Conservation (phyloP, 1,284 basidiomycete species). For the Pulveroboletus sp. region DNA sequence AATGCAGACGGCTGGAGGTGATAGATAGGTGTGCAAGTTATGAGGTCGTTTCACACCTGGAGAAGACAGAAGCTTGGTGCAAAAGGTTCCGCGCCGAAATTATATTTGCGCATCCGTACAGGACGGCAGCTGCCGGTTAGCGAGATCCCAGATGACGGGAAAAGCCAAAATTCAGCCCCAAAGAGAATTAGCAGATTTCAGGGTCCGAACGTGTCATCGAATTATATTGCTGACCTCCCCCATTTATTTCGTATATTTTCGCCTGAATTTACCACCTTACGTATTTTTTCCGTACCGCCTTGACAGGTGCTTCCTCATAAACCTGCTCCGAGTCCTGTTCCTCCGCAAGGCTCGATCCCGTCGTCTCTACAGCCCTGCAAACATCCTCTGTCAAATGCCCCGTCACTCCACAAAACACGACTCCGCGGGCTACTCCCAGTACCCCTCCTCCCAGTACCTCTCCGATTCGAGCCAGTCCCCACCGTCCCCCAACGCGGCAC, state of each 20-base stretch:
- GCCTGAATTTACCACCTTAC: conserved; percentile 24
- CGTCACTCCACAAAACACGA: conserved; percentile 36
- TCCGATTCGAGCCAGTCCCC: conserved; percentile 32
- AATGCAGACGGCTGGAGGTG: conserved; percentile 12
- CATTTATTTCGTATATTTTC: conserved; percentile 35
- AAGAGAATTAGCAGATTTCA: conserved; percentile 33
- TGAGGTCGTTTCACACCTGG: conserved; percentile 27
- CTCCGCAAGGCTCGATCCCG: conserved; percentile 32
- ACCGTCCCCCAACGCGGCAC: conserved; percentile 15
- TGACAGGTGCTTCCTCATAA: conserved; percentile 38
- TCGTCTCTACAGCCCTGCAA: conserved; percentile 34
- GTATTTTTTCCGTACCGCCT: conserved; percentile 41
- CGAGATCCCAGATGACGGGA: conserved; percentile 34
- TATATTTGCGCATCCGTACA: conserved; percentile 31
- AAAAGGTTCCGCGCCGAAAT: conserved; percentile 40
- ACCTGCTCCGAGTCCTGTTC: conserved; percentile 28
- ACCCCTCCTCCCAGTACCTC: conserved; percentile 22
- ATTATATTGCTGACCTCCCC: conserved; percentile 30
- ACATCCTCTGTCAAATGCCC: conserved; percentile 26
- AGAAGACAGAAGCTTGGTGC: conserved; percentile 20
- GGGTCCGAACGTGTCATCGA: conserved; percentile 35
- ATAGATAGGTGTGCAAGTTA: conserved; percentile 8
- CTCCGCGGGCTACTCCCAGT: conserved; percentile 22
- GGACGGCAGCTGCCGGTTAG: conserved; percentile 33
- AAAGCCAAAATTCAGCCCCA: conserved; percentile 37